phyloP scores from a whole-genome alignment of 345 rosid genomes.

The Noccaea bulbosa region DNA sequence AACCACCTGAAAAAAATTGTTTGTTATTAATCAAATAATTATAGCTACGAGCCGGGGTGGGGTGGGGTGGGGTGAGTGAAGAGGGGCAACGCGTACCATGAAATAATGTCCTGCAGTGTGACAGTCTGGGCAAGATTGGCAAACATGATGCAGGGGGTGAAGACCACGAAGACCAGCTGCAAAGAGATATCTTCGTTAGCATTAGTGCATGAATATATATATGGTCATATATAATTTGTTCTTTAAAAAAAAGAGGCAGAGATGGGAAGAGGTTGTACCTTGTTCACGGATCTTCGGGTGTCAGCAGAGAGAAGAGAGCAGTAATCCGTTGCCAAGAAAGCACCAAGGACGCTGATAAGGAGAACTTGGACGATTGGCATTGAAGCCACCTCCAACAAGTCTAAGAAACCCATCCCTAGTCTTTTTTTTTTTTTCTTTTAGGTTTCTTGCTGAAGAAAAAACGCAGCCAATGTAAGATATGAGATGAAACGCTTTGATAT shows the following conservation, averaged over 20 bases:
- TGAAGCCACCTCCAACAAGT: constrained; percentile 82
- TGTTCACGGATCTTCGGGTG: constrained; percentile 77
- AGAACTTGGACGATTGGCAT: constrained; percentile 87
- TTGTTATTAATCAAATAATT: background rate
- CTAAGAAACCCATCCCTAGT: constrained; percentile 82
- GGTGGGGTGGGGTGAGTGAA: background rate
- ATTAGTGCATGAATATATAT: background rate
- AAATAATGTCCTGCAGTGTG: constrained; percentile 80
- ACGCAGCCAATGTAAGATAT: constrained; percentile 24
- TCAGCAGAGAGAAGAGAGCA: constrained; percentile 67
- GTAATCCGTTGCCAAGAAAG: constrained; percentile 74
- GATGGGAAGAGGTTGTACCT: constrained; percentile 48
- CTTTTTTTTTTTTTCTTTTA: background rate
- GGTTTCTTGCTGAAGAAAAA: constrained; percentile 32
- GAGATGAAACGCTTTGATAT: constrained; percentile 2
- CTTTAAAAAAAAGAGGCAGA: background rate
- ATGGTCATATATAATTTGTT: no score
- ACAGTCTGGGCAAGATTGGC: constrained; percentile 83
- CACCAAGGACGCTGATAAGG: constrained; percentile 73
- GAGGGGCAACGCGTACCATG: constrained; percentile 58
- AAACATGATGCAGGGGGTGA: constrained; percentile 86
- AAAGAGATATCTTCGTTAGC: background rate
- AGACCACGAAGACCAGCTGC: constrained; percentile 86
- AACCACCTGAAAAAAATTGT: constrained; percentile 72
- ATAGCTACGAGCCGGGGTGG: no score